A percentile compares a stretch with the other conserved stretches of the same genome.
Conservation (phyloP, 192 early-diverging fungal genomes). For the Pilaira anomala region DNA sequence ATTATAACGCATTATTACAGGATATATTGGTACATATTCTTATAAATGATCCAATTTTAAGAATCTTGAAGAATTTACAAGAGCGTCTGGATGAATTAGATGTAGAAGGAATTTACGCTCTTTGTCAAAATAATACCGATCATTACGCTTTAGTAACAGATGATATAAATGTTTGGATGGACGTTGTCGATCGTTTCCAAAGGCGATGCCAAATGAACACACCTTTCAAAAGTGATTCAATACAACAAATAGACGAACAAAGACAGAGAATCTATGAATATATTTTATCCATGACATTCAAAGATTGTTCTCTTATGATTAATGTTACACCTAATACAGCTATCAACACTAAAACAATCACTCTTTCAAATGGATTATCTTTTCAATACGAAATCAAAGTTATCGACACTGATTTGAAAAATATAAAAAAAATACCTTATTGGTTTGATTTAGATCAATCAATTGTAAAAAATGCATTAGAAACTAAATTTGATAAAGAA, state of each 20-base stretch:
- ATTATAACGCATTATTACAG: slow-evolving; percentile 12
- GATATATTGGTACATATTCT: slow-evolving; percentile 36
- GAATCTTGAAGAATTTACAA: slow-evolving; percentile 40
- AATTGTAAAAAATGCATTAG: not conserved
- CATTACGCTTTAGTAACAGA: not conserved
- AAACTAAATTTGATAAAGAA: not conserved
- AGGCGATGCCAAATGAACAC: not conserved
- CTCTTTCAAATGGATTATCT: not conserved
- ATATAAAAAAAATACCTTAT: slow-evolving; percentile 18
- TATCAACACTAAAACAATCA: too few relatives aligned
- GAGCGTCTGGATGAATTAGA: slow-evolving; percentile 46
- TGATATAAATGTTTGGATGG: slow-evolving; percentile 27
- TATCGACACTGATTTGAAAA: slow-evolving; percentile 30
- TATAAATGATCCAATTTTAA: slow-evolving; percentile 39
- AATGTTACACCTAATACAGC: not conserved
- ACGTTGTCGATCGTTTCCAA: slow-evolving; percentile 17
- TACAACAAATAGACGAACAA: not conserved
- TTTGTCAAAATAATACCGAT: slow-evolving; percentile 13
- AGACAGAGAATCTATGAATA: slow-evolving; percentile 32
- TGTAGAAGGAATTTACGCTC: slow-evolving; percentile 40
- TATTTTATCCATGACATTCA: slow-evolving; percentile 36
- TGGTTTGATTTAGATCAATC: slow-evolving; percentile 32
- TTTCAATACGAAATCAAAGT: slow-evolving; percentile 19
- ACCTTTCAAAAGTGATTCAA: too few relatives aligned
- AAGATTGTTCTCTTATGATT: slow-evolving; percentile 37